Evolutionary conservation across 176 grass and related monocot genomes (phyloP), one percentile per base, ranked within the genome.

Genomic region (Musa itinerans): DNA sequence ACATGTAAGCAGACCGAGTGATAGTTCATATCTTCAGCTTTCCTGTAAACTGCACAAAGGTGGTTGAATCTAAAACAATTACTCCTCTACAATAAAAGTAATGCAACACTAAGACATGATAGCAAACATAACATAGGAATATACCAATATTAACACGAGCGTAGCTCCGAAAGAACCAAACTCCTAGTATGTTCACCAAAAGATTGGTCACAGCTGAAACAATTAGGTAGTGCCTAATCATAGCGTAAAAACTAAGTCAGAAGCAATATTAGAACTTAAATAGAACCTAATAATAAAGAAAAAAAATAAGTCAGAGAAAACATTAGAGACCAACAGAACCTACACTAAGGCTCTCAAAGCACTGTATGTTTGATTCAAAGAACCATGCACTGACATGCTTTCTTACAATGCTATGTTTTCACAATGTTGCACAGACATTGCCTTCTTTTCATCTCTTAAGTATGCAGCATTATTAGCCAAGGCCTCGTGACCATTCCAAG

Each of bases 1-100:
- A 98, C 95, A 84, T 98, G 95, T 61, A 98, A 82, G 76, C 90
- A 98, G 34, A 98, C 84, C 11, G 90, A 94, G 73, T 98, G 95
- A 73, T 90, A 89, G 78, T 98, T 98, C 95, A 98, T 94, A 87
- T 98, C 95, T 83, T 94, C 95, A 21, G 95, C 81, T 63, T 93
- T 98, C 82, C 90, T 85, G 81, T 98, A 98, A 75, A 98, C 88
- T 98, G 78, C 52, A 21, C 51, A 73, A 52, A 73, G 7, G 1
- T 13, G 9, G 22, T 24, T 9, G 17, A 65, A 73, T 65, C 69
- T n/a, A 34, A 10, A 70, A 52, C 13, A 79, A n/a, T 53, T 11
- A 15, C 72, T 48, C 59, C 23, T 81, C 52, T 58, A 52, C 61
- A 69, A 13, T 25, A 17, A 15, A 71, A 66, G 1, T 50, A 24